phyloP scores from a whole-genome alignment of 106 monocot species.

The Dendrobium catenatum region DNA sequence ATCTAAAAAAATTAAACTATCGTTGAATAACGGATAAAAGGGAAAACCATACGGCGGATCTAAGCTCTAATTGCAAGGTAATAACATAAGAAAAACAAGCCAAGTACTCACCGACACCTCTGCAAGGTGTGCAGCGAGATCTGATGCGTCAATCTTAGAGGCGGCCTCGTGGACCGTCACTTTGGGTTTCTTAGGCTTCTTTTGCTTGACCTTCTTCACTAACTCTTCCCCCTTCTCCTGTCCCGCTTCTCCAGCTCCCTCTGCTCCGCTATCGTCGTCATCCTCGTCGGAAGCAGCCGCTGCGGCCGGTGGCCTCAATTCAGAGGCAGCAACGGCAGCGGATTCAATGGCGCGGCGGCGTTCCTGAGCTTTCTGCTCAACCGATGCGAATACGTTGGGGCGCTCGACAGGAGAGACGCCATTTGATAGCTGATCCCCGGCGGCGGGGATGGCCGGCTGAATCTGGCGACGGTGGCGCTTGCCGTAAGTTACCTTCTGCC shows the following conservation, averaged over 20 bases:
- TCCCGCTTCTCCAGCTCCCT: constrained; percentile 10
- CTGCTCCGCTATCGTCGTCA: constrained; percentile 33
- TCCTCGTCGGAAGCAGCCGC: constrained; percentile 31
- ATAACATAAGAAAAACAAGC: background rate
- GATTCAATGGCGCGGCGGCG: constrained; percentile 58
- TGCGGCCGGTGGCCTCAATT: constrained; percentile 10
- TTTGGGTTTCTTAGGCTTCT: constrained; percentile 91
- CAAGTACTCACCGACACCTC: constrained; percentile 52
- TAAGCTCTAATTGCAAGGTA: background rate
- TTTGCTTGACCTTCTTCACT: constrained; percentile 62
- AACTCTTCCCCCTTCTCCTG: constrained; percentile 21
- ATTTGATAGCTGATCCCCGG: constrained; percentile 1
- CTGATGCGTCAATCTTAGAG: constrained; percentile 49
- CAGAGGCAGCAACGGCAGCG: constrained; percentile 15
- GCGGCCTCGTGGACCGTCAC: constrained; percentile 88
- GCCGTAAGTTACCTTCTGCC: constrained; percentile 89
- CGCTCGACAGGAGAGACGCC: constrained; percentile 4
- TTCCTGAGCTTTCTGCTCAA: constrained; percentile 68
- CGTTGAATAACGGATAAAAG: background rate
- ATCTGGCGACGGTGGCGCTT: constrained; percentile 54
- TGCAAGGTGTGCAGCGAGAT: constrained; percentile 63
- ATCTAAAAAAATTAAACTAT: background rate
- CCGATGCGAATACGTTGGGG: constrained; percentile 64
- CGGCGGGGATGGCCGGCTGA: constrained; percentile 5
- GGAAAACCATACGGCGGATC: background rate